phyloP scores from a whole-genome alignment of 2,329 filamentous ascomycete genomes.

The Penicillium sp. region DNA sequence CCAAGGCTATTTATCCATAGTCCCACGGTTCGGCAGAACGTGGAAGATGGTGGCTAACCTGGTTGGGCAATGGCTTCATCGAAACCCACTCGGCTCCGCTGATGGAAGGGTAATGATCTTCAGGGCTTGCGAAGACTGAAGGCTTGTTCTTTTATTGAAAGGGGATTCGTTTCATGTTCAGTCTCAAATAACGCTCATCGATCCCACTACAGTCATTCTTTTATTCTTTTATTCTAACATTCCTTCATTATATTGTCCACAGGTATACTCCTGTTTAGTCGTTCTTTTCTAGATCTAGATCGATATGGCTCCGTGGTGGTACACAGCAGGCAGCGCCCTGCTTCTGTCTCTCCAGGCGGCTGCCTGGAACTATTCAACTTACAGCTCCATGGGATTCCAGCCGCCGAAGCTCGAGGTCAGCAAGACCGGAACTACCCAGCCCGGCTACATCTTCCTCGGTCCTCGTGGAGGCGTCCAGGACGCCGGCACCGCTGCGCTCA shows the following conservation, averaged over 20 bases:
- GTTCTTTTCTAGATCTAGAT: neutral
- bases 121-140: neutral
- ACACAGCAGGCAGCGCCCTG: too few species aligned
- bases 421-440: too few species aligned
- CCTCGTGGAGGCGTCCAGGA: constrained; percentile 26
- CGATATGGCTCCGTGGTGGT: constrained; percentile 14
- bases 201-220: constrained; percentile 9
- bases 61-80: constrained; percentile 5
- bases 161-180: neutral
- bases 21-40: neutral
- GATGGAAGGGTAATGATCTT: constrained; percentile 12
- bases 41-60: neutral
- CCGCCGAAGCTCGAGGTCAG: too few species aligned
- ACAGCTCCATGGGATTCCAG: too few species aligned
- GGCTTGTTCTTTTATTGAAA: constrained; percentile 1
- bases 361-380: too few species aligned
- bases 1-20: constrained; percentile 1
- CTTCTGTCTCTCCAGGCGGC: too few species aligned
- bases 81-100: neutral
- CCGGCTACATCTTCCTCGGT: constrained; percentile 27
- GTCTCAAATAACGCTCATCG: neutral
- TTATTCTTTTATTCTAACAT: constrained; percentile 9
- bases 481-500: constrained; percentile 31
- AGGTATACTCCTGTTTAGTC: neutral
- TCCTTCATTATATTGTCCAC: neutral